phyloP scores from a whole-genome alignment of 441 rosid species.

The Arabidopsis hybrid region DNA sequence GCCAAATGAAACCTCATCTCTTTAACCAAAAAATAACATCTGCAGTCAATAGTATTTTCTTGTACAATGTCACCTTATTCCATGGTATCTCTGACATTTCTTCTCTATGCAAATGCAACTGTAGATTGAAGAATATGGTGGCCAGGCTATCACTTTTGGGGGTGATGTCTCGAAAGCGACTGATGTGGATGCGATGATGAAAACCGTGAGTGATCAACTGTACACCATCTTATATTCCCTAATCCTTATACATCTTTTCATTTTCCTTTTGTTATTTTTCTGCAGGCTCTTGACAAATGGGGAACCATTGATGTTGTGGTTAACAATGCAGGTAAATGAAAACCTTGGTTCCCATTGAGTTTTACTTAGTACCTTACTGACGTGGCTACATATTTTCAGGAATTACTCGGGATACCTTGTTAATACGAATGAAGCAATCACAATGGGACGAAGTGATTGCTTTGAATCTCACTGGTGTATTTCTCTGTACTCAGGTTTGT shows the following conservation, averaged over 20 bases:
- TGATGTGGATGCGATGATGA: conserved; percentile 93
- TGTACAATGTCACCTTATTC: not conserved
- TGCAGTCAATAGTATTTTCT: not conserved
- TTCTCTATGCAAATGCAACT: conserved; percentile 35
- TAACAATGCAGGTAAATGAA: conserved; percentile 81
- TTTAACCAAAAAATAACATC: not conserved
- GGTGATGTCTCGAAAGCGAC: conserved; percentile 93
- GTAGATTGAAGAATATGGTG: conserved; percentile 89
- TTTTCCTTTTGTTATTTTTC: conserved; percentile 18
- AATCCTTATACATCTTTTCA: conserved; percentile 32
- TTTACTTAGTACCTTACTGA: conserved; percentile 35
- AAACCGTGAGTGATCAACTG: conserved; percentile 66
- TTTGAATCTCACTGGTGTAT: conserved; percentile 95
- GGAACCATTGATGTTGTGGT: conserved; percentile 90
- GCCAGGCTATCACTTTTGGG: conserved; percentile 90
- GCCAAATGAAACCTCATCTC: not conserved
- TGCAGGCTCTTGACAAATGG: conserved; percentile 90
- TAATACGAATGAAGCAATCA: conserved; percentile 89
- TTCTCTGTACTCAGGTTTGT: conserved; percentile 91
- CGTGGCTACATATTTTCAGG: conserved; percentile 57
- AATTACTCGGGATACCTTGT: conserved; percentile 83
- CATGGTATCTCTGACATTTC: conserved; percentile 10
- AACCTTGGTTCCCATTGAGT: conserved; percentile 23
- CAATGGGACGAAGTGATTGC: conserved; percentile 97
- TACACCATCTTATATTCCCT: conserved; percentile 11